A percentile compares a stretch with the other conserved stretches of the same genome.
Evolutionary conservation across 306 rosid species (phyloP).

Genomic region (cucumber (Cucumis sativus)): DNA sequence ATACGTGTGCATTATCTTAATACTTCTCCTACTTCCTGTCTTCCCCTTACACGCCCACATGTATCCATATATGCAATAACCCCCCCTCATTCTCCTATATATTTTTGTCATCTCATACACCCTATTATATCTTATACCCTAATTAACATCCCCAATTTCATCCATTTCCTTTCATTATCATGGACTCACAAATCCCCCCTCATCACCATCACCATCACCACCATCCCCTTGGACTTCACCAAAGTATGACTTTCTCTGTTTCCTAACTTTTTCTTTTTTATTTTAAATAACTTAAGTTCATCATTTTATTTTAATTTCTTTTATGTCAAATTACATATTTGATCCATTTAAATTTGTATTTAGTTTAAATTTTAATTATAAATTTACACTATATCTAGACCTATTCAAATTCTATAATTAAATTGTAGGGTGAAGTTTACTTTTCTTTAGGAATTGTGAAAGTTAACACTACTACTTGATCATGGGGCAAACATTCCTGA

Average conservation of each 20-base stretch:
- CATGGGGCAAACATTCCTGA: too few relatives aligned
- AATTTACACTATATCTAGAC: too few relatives aligned
- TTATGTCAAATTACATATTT: too few relatives aligned
- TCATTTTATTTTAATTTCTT: too few relatives aligned
- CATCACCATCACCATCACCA: not conserved
- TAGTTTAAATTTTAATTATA: too few relatives aligned
- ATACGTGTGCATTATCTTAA: not conserved
- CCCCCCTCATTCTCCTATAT: not conserved
- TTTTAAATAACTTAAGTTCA: too few relatives aligned
- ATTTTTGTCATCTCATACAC: not conserved
- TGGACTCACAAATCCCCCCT: not conserved
- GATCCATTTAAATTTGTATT: too few relatives aligned
- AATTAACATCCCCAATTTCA: not conserved
- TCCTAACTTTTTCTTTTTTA: too few relatives aligned
- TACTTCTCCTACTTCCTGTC: constrained; percentile 2
- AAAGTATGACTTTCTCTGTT: not conserved
- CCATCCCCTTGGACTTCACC: not conserved
- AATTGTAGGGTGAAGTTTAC: too few relatives aligned
- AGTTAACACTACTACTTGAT: too few relatives aligned
- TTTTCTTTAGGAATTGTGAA: too few relatives aligned
- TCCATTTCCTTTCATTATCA: not conserved
- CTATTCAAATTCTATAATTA: too few relatives aligned
- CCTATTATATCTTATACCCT: not conserved
- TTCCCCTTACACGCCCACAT: constrained; percentile 13
- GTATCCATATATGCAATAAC: not conserved